Base-by-base conservation (phyloP, 2,329 filamentous ascomycete species). In the Teratosphaeria viscida region DNA sequence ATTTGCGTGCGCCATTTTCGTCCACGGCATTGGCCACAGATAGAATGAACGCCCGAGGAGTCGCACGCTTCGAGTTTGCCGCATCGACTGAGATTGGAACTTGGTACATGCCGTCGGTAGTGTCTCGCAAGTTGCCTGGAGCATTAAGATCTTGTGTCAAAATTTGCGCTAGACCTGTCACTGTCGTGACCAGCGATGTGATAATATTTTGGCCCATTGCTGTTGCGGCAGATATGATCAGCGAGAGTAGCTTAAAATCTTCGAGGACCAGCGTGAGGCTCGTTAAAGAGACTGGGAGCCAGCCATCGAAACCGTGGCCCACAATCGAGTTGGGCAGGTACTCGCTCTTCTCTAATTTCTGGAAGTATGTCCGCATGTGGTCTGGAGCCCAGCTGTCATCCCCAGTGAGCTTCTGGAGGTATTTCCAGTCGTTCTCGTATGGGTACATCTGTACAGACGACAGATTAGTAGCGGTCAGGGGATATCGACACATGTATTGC, bases 351-450 rank as follows among this genome's bases (percentile, higher is more conserved):
- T 86, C 83, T 56, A 85, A 65, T 62, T 75, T 76, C 53, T 73
- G 66, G 57, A 81, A 84, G 71, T 84, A 82, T 59, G 77, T 72
- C 61, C 82, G 75, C 83, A 87, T 86, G 60, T 82, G 83, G 1
- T 73, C 71, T 0, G 83, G 73, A 0, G 74, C 72, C 84, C 85
- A 87, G 0, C 81, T 82, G 1, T 71, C 64, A 65, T 88, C 85
- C 3, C 84, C 83, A 2, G 85, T 87, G 32, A 86, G 66, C 12
- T 72, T 70, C 3, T 78, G 79, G 59, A 87, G 81, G 65, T 80
- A 72, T 54, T 84, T 75, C 72, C 81, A 87, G 70, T 87, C 85
- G 32, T 77, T 79, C 54, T 81, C 76, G 60, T 82, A 74, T 0
- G 85, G 84, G 61, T 83, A 80, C 29, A 43, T 43, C 37, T 43